These are phyloP conservation scores for Didymosphaeria variabile DNA, from an alignment of 2,329 filamentous ascomycete species.

Conservation along the genomic window DNA sequence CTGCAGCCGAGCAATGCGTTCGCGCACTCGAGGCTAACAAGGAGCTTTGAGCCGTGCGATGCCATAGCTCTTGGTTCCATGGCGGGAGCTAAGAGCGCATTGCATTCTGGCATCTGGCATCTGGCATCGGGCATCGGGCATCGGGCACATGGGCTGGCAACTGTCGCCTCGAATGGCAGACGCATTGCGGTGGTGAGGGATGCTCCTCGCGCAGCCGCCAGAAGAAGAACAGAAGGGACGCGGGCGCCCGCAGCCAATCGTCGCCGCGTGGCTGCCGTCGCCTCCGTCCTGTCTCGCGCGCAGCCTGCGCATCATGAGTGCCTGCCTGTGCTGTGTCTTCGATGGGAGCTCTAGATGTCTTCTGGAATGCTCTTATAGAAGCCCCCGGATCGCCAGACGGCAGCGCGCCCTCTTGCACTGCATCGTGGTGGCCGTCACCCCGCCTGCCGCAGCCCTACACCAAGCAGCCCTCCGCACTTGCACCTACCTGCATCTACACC, in stretches of 20 bases:
- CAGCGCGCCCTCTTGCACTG: not conserved
- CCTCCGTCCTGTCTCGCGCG: conserved; percentile 15
- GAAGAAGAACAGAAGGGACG: not conserved
- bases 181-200: too few species aligned
- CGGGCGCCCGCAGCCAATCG: conserved; percentile 13
- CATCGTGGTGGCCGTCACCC: not conserved
- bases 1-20: too few species aligned
- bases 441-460: conserved; percentile 10
- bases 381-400: conserved; percentile 5
- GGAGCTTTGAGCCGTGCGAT: conserved; percentile 19
- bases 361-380: conserved; percentile 40
- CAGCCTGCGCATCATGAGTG: conserved; percentile 4
- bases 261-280: conserved; percentile 2
- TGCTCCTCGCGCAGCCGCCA: not conserved
- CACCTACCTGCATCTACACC: conserved; percentile 12
- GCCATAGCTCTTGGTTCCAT: conserved; percentile 14
- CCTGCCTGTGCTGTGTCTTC: conserved; percentile 13
- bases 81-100: conserved; percentile 26
- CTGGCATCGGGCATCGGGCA: not conserved
- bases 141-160: not conserved
- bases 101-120: conserved; percentile 9
- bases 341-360: conserved; percentile 23
- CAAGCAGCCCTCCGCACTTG: conserved; percentile 20
- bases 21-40: not conserved
- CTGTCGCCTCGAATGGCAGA: not conserved